A percentile compares a stretch with the other conserved stretches of the same genome.
Evolutionary conservation across 352 stramenopile genomes (phyloP).

Genomic region (Stephanocyclus meneghinianus): DNA sequence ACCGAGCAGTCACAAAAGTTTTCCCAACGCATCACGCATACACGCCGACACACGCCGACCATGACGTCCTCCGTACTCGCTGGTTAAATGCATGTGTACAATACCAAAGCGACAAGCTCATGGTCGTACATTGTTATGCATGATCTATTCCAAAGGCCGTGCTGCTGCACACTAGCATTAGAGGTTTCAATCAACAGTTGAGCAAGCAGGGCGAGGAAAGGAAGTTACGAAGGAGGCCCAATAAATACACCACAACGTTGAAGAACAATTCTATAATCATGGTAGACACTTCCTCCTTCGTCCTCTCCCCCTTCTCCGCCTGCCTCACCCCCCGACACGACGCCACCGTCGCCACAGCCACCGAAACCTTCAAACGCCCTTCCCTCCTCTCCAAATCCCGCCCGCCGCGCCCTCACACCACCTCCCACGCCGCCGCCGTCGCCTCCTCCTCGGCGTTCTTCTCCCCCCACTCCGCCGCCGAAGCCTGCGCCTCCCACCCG

Average conservation of each 20-base stretch:
- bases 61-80: too few relatives aligned
- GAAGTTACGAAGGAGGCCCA: too few relatives aligned
- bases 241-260: too few relatives aligned
- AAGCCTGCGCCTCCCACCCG: neutral
- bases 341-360: neutral
- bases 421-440: neutral
- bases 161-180: too few relatives aligned
- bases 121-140: too few relatives aligned
- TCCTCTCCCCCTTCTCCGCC: slow-evolving; percentile 4
- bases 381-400: neutral
- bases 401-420: slow-evolving; percentile 3
- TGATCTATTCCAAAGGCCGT: too few relatives aligned
- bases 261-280: slow-evolving; percentile 1
- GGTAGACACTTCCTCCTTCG: neutral
- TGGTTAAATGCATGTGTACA: too few relatives aligned
- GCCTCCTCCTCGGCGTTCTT: neutral
- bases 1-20: too few relatives aligned
- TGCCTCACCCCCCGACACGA: slow-evolving; percentile 3
- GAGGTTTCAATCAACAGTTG: neutral
- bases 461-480: neutral
- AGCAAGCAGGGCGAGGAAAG: too few relatives aligned
- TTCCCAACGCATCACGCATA: too few relatives aligned
- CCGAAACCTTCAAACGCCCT: neutral
- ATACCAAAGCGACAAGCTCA: too few relatives aligned
- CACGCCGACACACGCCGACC: too few relatives aligned